Evolutionary conservation across 352 stramenopile genomes (phyloP).

Genomic region (Pythium folliculosum): DNA sequence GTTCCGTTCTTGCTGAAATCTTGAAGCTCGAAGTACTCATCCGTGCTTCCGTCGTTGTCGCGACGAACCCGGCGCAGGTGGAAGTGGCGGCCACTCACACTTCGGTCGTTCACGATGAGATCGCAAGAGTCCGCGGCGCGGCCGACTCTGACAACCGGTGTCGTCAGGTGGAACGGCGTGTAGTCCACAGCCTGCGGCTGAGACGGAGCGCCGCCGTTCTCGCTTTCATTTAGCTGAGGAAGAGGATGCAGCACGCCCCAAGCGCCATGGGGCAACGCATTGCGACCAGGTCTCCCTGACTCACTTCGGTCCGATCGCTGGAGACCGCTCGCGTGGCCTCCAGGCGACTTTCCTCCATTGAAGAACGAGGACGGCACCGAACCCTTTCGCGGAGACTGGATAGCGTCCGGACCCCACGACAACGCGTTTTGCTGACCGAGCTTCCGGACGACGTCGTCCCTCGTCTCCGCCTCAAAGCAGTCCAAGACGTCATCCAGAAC

Average conservation of each 20-base stretch:
- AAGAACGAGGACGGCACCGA: slow-evolving; percentile 20
- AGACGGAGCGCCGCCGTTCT: slow-evolving; percentile 32
- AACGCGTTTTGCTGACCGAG: slow-evolving; percentile 77
- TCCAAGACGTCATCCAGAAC: slow-evolving; percentile 77
- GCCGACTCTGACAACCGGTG: slow-evolving; percentile 73
- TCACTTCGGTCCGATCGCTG: slow-evolving; percentile 19
- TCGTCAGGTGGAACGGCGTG: slow-evolving; percentile 65
- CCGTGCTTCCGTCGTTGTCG: slow-evolving; percentile 41
- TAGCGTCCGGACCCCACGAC: slow-evolving; percentile 80
- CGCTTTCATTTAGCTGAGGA: slow-evolving; percentile 70
- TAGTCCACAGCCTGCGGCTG: slow-evolving; percentile 38
- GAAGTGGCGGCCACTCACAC: slow-evolving; percentile 85
- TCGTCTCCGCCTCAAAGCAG: slow-evolving; percentile 51
- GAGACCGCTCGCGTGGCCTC: background rate
- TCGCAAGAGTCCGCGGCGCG: slow-evolving; percentile 83
- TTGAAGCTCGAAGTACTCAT: slow-evolving; percentile 82
- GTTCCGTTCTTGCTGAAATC: slow-evolving; percentile 91
- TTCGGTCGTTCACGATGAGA: slow-evolving; percentile 87
- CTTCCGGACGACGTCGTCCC: slow-evolving; percentile 68
- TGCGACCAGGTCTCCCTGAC: background rate
- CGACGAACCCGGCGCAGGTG: slow-evolving; percentile 68
- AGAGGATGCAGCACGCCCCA: slow-evolving; percentile 77
- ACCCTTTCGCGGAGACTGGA: slow-evolving; percentile 72
- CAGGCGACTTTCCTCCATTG: slow-evolving; percentile 15
- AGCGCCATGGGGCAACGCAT: slow-evolving; percentile 50